A percentile compares a stretch with the other conserved stretches of the same genome.
Evolutionary conservation across 2,329 filamentous ascomycete species (phyloP).

Genomic region (Curvularia sp.): DNA sequence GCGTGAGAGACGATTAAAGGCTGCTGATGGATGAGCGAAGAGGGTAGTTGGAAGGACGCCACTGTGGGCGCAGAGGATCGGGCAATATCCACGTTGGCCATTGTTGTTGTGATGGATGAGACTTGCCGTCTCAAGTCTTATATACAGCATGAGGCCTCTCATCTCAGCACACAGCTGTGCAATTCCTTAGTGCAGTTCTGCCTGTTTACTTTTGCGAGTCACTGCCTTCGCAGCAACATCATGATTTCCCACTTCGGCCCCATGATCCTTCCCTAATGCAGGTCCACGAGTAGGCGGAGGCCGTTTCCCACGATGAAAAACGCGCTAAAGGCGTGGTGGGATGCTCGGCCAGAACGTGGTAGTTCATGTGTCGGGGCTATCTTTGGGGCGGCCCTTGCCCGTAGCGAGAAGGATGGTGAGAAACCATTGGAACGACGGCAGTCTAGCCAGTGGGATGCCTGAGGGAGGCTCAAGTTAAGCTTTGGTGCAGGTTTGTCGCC

Average conservation of each 20-base stretch:
- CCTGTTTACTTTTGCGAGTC: conserved; percentile 10
- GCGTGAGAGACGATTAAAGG: conserved; percentile 1
- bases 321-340: conserved; percentile 14
- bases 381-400: conserved; percentile 18
- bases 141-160: conserved; percentile 18
- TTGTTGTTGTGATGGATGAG: neutral
- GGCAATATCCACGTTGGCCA: conserved; percentile 7
- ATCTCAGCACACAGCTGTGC: conserved; percentile 17
- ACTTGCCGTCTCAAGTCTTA: conserved; percentile 12
- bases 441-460: conserved; percentile 19
- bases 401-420: conserved; percentile 1
- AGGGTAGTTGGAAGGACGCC: conserved; percentile 5
- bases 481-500: conserved; percentile 14
- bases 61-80: neutral
- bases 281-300: conserved; percentile 16
- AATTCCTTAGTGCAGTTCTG: conserved; percentile 6
- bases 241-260: conserved; percentile 18
- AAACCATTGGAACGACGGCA: conserved; percentile 15
- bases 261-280: conserved; percentile 18
- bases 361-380: conserved; percentile 16
- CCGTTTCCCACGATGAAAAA: conserved; percentile 12
- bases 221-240: conserved; percentile 18
- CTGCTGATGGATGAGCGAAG: conserved; percentile 4
- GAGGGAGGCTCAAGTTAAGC: conserved; percentile 27
- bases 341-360: conserved; percentile 21